Evolutionary conservation across 192 early-diverging fungal genomes (phyloP), one percentile per base, ranked within the genome.

Genomic region (Podila horticola): DNA sequence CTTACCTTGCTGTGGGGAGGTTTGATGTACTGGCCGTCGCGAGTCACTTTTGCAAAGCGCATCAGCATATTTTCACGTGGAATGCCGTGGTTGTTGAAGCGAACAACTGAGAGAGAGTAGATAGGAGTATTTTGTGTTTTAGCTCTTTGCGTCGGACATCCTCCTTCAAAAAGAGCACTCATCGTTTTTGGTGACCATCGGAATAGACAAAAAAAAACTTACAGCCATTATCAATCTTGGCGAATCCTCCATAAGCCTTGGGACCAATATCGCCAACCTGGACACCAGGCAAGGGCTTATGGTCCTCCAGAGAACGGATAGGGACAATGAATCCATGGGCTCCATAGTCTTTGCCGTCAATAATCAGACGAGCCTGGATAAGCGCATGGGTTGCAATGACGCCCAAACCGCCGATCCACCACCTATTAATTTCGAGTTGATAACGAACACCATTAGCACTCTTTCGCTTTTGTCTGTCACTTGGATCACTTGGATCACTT

Each of bases 401-500:
- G 34, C 94, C 94, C 19, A 96, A 84, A 13, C 90, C 92, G 24
- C 94, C 95, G 48, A 92, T 89, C 93, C 93, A 95, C 92, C 93
- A 96, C 24, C 52, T 55, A 55, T 22, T 71, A 91, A n/a, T 94
- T 74, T 85, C 83, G 7, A 91, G 66, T 70, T 83, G 69, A 6
- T 29, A 19, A 60, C 9, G 30, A 67, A 5, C 51, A 24, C 50
- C 9, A n/a, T 4, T 31, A 28, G 12, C 9, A 10, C 13, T 57
- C 31, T 9, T 10, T 7, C n/a, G n/a, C n/a, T n/a, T 51, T 28
- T 4, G 17, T 0, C 30, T 59, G 22, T 9, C 41, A 26, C 34
- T 10, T 36, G 34, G 9, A 36, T 36, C 34, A 5, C 33, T 7
- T 34, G 34, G 7, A 6, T 10, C 0, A 36, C n/a, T 20, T 3